Evolutionary conservation across 2,329 filamentous ascomycete species (phyloP).

Genomic region (Arachnomyces sp.): DNA sequence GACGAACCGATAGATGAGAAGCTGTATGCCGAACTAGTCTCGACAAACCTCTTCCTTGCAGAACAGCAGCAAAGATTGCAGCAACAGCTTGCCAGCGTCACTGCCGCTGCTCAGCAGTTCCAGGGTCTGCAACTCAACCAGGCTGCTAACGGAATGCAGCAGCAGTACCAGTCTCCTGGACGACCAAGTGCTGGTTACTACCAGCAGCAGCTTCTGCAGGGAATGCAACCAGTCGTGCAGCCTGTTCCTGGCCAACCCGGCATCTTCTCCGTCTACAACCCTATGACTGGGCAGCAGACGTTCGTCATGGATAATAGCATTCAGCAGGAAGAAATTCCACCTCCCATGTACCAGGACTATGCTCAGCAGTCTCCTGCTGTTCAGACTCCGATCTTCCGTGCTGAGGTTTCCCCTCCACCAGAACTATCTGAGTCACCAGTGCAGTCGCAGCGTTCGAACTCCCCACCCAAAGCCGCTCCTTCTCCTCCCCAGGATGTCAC

Average conservation of each 20-base stretch:
- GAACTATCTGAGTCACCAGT: slow-evolving; percentile 48
- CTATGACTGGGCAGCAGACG: slow-evolving; percentile 71
- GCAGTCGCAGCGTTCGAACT: slow-evolving; percentile 47
- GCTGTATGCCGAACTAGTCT: slow-evolving; percentile 78
- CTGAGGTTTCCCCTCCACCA: slow-evolving; percentile 74
- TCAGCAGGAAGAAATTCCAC: slow-evolving; percentile 35
- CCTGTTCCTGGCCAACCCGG: slow-evolving; percentile 62
- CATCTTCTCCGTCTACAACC: slow-evolving; percentile 76
- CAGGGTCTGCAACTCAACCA: slow-evolving; percentile 63
- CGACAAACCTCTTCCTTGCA: slow-evolving; percentile 83
- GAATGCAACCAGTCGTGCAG: slow-evolving; percentile 56
- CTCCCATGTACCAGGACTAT: slow-evolving; percentile 23
- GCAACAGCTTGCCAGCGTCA: slow-evolving; percentile 80
- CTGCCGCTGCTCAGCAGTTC: slow-evolving; percentile 73
- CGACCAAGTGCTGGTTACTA: slow-evolving; percentile 47
- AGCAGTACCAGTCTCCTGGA: slow-evolving; percentile 42
- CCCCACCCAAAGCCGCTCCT: slow-evolving; percentile 53
- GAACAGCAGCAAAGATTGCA: slow-evolving; percentile 93
- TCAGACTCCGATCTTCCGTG: slow-evolving; percentile 56
- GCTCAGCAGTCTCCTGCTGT: slow-evolving; percentile 41
- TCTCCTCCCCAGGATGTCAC: slow-evolving; percentile 61
- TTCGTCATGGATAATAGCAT: slow-evolving; percentile 66
- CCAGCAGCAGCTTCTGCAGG: slow-evolving; percentile 58
- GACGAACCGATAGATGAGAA: slow-evolving; percentile 74
- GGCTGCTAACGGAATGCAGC: slow-evolving; percentile 19